Evolutionary conservation across 805 yeast species (phyloP), one percentile per base, ranked within the genome.

Genomic region (Starmera dryadoides): DNA sequence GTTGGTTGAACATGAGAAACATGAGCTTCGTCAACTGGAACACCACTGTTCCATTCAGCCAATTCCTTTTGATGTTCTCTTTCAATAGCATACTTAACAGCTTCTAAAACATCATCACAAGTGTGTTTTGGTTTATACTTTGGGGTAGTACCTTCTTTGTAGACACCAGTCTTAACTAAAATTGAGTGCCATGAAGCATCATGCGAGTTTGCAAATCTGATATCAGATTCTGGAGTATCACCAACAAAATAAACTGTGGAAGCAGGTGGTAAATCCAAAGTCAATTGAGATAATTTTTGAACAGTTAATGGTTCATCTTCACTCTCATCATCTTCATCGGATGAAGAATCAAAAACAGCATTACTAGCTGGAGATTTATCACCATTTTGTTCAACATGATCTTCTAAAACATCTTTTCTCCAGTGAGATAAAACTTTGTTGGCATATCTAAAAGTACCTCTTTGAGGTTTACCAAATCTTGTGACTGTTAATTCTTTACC

Each of bases 141-240:
- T 17, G 95, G 95, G 17, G 61, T 73, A 8, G 91, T 79, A 17
- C 91, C 89, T 34, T 74, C 86, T 62, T 83, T 79, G 62, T 84
- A 85, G 41, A 85, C 95, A 58, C 95, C 95, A 30, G 95, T 85
- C 62, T 85, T 81, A 30, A 85, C 95, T 53, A 85, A 68, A 42
- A 86, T 85, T 21, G 94, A 84, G 62, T 73, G 79, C 95, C 95
- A 85, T 23, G 87, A 77, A 43, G 76, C 76, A 56, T 85, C 93
- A 61, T 84, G 91, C 16, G 88, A 79, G 64, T 85, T 85, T 39
- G 94, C 94, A 64, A 86, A 86, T 59, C 93, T 69, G 46, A 85
- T 85, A 59, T 85, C 95, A 6, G 89, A 81, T 63, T 85, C 94
- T 16, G 95, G 95, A 12, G 94, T 85, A 56, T 85, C 95, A 52